phyloP scores from a whole-genome alignment of 176 grass and related monocot species.

The Zoysia pacifica region DNA sequence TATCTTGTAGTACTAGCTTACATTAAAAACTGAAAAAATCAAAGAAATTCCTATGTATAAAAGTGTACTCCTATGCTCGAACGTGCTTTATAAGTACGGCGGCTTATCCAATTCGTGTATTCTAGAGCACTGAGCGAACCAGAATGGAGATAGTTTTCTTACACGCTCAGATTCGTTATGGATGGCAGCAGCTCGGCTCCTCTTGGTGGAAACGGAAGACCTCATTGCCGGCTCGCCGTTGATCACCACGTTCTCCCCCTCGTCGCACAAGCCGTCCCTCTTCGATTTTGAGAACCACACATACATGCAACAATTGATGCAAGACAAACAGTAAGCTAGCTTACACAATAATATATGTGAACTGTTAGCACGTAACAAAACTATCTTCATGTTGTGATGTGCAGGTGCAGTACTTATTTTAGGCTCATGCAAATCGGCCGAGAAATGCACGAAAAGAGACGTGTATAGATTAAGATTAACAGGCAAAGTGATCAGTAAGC shows the following conservation, averaged over 20 bases:
- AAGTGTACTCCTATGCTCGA: background rate
- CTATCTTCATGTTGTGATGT: background rate
- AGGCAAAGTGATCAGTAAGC: no score
- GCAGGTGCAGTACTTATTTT: background rate
- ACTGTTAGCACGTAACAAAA: background rate
- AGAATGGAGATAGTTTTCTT: slow-evolving; percentile 39
- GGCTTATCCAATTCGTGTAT: background rate
- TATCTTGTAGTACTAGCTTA: no score
- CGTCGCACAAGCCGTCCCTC: slow-evolving; percentile 61
- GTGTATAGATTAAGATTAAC: no score
- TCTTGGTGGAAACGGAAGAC: slow-evolving; percentile 65
- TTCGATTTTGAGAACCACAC: background rate
- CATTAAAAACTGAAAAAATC: no score
- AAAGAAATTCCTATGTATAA: no score
- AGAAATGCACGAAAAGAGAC: background rate
- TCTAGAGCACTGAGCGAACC: background rate
- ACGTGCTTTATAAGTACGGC: background rate
- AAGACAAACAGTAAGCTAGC: background rate
- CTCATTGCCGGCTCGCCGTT: slow-evolving; percentile 42
- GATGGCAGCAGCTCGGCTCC: slow-evolving; percentile 65
- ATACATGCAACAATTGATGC: slow-evolving; percentile 4
- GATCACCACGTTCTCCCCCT: slow-evolving; percentile 44
- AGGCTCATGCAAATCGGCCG: background rate
- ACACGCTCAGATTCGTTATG: slow-evolving; percentile 98
- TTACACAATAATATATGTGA: background rate